Evolutionary conservation across 1,284 basidiomycete genomes (phyloP).

Genomic region (Leccinum laetum): DNA sequence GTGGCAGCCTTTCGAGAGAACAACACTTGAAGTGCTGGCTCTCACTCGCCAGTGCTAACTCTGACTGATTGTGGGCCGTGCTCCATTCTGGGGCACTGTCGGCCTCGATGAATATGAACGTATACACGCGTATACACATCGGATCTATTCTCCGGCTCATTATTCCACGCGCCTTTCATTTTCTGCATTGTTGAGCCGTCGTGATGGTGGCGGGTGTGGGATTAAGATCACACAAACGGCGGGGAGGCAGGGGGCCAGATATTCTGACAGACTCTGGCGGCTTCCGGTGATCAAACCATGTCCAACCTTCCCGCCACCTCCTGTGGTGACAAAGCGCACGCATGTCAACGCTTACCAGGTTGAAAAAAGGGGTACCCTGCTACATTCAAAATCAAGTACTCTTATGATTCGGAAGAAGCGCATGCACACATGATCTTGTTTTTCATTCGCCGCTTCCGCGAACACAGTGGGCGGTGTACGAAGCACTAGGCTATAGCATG

Average conservation of each 20-base stretch:
- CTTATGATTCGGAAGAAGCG: background rate
- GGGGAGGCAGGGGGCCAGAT: conserved; percentile 1
- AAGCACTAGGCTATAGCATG: background rate
- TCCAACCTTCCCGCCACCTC: background rate
- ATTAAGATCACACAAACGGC: background rate
- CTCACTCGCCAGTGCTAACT: background rate
- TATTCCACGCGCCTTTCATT: conserved; percentile 23
- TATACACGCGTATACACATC: background rate
- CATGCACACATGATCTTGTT: background rate
- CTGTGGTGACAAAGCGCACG: background rate
- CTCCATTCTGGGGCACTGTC: conserved; percentile 1
- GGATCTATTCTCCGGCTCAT: background rate
- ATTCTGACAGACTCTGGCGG: background rate
- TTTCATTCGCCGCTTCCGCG: background rate
- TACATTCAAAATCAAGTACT: background rate
- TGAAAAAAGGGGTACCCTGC: background rate
- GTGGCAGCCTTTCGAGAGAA: conserved; percentile 9
- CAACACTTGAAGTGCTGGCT: background rate
- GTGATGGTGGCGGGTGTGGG: conserved; percentile 10
- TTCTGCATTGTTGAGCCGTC: conserved; percentile 6
- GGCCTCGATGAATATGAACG: conserved; percentile 13
- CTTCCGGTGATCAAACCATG: conserved; percentile 18
- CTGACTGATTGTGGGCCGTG: background rate
- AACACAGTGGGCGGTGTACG: background rate
- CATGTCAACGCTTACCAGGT: background rate